A percentile compares a stretch with the other conserved stretches of the same genome.
These are phyloP conservation scores for Nectriaceae sp. DNA, from an alignment of 2,329 filamentous ascomycete species.

Conservation along the genomic window DNA sequence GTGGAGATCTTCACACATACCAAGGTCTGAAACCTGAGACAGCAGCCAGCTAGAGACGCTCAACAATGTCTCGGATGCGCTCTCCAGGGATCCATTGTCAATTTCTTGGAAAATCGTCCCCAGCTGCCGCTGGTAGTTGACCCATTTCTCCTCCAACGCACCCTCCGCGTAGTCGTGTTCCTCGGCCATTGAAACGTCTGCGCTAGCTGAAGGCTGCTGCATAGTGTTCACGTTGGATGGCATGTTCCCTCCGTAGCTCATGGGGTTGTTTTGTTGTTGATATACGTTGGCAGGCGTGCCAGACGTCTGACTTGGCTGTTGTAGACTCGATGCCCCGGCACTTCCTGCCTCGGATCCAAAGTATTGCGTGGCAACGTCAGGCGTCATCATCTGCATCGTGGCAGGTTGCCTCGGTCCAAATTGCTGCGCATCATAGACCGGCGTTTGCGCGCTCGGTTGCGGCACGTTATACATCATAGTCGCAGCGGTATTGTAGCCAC, in stretches of 20 bases:
- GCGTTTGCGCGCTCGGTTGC: conserved; percentile 60
- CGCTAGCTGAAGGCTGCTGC: conserved; percentile 37
- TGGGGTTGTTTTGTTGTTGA: conserved; percentile 62
- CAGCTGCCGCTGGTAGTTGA: conserved; percentile 62
- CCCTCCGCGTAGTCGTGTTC: conserved; percentile 60
- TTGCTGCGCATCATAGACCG: conserved; percentile 75
- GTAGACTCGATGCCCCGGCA: conserved; percentile 57
- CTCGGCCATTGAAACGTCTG: conserved; percentile 51
- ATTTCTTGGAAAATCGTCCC: conserved; percentile 72
- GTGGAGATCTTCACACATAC: no score
- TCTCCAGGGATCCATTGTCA: conserved; percentile 51
- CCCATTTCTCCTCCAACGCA: conserved; percentile 69
- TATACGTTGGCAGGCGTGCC: conserved; percentile 61
- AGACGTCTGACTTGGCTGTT: conserved; percentile 50
- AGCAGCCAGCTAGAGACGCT: conserved; percentile 58
- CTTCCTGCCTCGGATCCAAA: conserved; percentile 51
- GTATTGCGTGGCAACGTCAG: conserved; percentile 65
- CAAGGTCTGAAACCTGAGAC: conserved; percentile 55
- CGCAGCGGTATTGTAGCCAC: conserved; percentile 57
- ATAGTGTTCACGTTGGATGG: conserved; percentile 49
- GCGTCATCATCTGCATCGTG: conserved; percentile 69
- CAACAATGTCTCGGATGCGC: conserved; percentile 54
- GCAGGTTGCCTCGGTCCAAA: conserved; percentile 77
- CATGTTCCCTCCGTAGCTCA: conserved; percentile 53
- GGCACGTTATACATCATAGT: conserved; percentile 80